Evolutionary conservation across 2,329 filamentous ascomycete genomes (phyloP).

Genomic region (Aspergillus spinulosporus): DNA sequence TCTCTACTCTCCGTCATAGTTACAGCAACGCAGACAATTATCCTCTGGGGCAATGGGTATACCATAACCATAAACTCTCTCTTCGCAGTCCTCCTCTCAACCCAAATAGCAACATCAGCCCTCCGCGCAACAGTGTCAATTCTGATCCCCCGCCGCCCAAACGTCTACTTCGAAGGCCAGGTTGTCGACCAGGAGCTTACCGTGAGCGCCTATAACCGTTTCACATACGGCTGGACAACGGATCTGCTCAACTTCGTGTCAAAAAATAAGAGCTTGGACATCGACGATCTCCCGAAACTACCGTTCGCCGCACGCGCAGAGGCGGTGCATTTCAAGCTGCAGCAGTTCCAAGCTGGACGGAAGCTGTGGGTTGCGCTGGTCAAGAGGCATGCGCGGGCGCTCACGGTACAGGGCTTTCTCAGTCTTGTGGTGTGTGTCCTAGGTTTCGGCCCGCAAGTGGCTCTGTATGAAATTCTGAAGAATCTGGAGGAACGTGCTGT

Average conservation of each 20-base stretch:
- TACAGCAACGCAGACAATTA: slow-evolving; percentile 30
- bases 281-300: slow-evolving; percentile 63
- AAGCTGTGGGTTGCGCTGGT: slow-evolving; percentile 64
- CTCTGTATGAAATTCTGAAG: slow-evolving; percentile 65
- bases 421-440: slow-evolving; percentile 57
- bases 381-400: slow-evolving; percentile 55
- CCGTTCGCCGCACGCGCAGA: slow-evolving; percentile 57
- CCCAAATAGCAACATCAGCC: slow-evolving; percentile 47
- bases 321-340: slow-evolving; percentile 53
- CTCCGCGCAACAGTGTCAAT: slow-evolving; percentile 43
- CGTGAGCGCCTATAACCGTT: slow-evolving; percentile 59
- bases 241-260: slow-evolving; percentile 57
- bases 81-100: slow-evolving; percentile 50
- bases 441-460: slow-evolving; percentile 70
- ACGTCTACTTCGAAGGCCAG: slow-evolving; percentile 61
- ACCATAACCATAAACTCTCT: slow-evolving; percentile 2
- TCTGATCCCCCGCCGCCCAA: slow-evolving; percentile 65
- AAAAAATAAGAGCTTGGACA: slow-evolving; percentile 61
- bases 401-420: slow-evolving; percentile 61
- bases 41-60: slow-evolving; percentile 32
- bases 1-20: slow-evolving; percentile 29
- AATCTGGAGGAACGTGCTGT: slow-evolving; percentile 59
- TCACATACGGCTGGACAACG: slow-evolving; percentile 66
- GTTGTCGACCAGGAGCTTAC: slow-evolving; percentile 66
- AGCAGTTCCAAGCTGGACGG: slow-evolving; percentile 29